Conservation (phyloP, 2,329 filamentous ascomycete species). For the Penicillium aurantiogriseum region DNA sequence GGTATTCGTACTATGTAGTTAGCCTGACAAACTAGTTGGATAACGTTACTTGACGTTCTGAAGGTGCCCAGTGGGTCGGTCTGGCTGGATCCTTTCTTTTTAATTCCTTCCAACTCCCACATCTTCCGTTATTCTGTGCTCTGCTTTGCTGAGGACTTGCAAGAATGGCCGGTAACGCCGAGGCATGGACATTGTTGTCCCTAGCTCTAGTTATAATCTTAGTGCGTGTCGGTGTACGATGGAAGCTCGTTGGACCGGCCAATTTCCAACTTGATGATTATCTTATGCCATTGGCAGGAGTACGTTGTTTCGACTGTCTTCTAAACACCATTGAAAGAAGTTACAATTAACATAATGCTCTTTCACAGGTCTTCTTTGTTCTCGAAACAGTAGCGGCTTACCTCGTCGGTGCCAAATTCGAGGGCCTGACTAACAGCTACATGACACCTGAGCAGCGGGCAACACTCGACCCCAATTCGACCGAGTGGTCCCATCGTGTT, state of each 20-base stretch:
- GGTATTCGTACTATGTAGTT: not conserved
- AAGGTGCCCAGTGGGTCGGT: not conserved
- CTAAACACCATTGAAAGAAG: not conserved
- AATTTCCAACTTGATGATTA: constrained; percentile 23
- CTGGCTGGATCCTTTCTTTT: not conserved
- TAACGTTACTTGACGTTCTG: not conserved
- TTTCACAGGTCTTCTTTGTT: constrained; percentile 46
- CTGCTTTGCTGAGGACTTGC: not conserved
- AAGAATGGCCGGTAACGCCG: constrained; percentile 23
- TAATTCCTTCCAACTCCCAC: not conserved
- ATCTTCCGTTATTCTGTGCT: not conserved
- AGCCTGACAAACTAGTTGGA: not conserved
- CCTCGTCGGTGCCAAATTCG: constrained; percentile 46
- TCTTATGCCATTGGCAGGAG: constrained; percentile 21
- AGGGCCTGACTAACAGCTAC: constrained; percentile 55
- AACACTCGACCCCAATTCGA: constrained; percentile 43
- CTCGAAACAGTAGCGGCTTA: constrained; percentile 51
- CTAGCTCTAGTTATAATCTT: constrained; percentile 14
- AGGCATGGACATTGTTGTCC: constrained; percentile 50
- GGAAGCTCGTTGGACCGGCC: constrained; percentile 18
- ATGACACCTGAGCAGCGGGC: constrained; percentile 53
- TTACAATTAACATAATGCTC: not conserved
- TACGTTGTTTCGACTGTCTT: constrained; percentile 2
- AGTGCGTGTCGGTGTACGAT: constrained; percentile 17
- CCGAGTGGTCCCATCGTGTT: constrained; percentile 49